phyloP scores from a whole-genome alignment of 2,329 filamentous ascomycete genomes.

The Phialophora macrospora region DNA sequence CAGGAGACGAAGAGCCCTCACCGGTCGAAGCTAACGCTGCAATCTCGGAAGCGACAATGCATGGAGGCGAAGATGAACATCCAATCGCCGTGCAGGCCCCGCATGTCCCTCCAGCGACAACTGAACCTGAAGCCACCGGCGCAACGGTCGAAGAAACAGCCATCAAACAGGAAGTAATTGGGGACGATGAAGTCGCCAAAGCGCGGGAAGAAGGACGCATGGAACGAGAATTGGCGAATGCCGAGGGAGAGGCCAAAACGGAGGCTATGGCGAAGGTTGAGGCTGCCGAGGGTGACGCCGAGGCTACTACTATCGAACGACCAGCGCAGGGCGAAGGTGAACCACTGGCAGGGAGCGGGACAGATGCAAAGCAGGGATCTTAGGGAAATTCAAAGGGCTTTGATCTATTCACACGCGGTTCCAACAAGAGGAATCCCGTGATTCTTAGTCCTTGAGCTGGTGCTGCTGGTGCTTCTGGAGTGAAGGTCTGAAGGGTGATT shows the following conservation, averaged over 20 bases:
- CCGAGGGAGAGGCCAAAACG: conserved; percentile 42
- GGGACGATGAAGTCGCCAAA: conserved; percentile 38
- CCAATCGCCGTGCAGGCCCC: conserved; percentile 21
- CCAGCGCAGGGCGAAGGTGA: background rate
- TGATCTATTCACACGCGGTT: background rate
- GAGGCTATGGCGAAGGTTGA: conserved; percentile 34
- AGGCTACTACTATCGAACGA: conserved; percentile 1
- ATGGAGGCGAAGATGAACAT: conserved; percentile 31
- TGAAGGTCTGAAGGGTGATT: background rate
- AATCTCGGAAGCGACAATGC: conserved; percentile 24
- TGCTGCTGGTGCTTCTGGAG: background rate
- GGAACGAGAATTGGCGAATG: conserved; percentile 41
- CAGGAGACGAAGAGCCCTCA: conserved; percentile 21
- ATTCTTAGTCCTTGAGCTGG: conserved; percentile 1
- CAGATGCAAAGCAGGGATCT: background rate
- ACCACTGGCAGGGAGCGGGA: background rate
- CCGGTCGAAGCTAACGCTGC: conserved; percentile 9
- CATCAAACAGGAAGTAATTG: conserved; percentile 37
- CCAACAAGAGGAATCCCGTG: background rate
- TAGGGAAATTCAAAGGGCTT: background rate
- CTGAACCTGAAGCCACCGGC: conserved; percentile 21
- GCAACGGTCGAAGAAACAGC: conserved; percentile 28
- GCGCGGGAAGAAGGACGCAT: conserved; percentile 44
- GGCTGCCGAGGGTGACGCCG: conserved; percentile 10
- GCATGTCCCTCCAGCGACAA: conserved; percentile 11